Conservation (phyloP, 805 yeast genomes). For the Saccharomycopsis vini region DNA sequence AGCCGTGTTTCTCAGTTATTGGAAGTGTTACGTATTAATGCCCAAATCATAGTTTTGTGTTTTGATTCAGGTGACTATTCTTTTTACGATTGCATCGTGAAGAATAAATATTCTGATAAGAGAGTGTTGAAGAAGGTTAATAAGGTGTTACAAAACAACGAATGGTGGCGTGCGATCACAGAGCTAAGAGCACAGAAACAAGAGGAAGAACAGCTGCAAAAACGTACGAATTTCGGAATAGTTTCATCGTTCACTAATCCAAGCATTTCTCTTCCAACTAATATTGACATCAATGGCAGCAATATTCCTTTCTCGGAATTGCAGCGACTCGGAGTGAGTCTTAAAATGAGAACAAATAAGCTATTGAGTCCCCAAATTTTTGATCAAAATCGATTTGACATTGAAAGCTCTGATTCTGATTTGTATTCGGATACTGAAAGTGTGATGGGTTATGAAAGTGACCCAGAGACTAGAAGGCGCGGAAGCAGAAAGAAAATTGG, state of each 20-base stretch:
- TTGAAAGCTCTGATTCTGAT: conserved; percentile 28
- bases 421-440: conserved; percentile 19
- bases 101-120: conserved; percentile 31
- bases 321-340: conserved; percentile 69
- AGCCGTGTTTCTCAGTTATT: conserved; percentile 54
- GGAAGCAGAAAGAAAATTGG: neutral
- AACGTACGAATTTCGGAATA: neutral
- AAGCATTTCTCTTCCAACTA: neutral
- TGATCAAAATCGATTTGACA: conserved; percentile 22
- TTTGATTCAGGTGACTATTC: conserved; percentile 47
- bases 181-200: conserved; percentile 40
- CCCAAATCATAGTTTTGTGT: conserved; percentile 68
- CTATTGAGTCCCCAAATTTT: conserved; percentile 29
- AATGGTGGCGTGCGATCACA: conserved; percentile 77
- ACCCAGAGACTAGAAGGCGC: conserved; percentile 11
- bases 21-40: conserved; percentile 74
- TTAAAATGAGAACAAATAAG: conserved; percentile 62
- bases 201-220: neutral
- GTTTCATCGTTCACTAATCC: neutral
- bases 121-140: conserved; percentile 39
- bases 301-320: conserved; percentile 41
- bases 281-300: conserved; percentile 5
- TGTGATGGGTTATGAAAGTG: conserved; percentile 16
- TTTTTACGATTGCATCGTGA: conserved; percentile 67
- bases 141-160: conserved; percentile 44